Evolutionary conservation across 129 eudicot genomes (phyloP).

Genomic region (Flaveria sonorensis): DNA sequence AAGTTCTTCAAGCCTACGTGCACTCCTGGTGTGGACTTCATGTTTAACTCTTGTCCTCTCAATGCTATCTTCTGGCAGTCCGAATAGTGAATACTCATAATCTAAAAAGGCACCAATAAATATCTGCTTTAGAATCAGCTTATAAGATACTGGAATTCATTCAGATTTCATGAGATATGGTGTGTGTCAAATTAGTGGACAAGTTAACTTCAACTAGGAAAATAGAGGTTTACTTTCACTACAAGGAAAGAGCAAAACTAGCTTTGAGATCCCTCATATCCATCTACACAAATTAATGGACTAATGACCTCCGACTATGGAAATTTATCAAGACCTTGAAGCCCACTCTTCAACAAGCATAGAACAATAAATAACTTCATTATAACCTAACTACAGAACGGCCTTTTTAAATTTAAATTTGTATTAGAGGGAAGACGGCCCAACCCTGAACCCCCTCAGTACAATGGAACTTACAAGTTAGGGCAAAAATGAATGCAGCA

Average conservation of each 20-base stretch:
- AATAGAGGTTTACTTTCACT: constrained; percentile 6
- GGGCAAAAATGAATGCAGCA: no score
- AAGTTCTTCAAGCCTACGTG: constrained; percentile 72
- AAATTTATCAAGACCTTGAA: neutral
- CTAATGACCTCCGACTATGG: neutral
- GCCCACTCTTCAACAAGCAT: constrained; percentile 11
- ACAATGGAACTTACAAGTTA: neutral
- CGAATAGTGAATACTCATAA: constrained; percentile 84
- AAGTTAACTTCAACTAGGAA: neutral
- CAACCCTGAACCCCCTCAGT: neutral
- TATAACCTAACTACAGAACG: constrained; percentile 9
- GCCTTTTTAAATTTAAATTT: neutral
- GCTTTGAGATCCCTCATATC: neutral
- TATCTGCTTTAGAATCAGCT: constrained; percentile 28
- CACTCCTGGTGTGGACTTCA: constrained; percentile 87
- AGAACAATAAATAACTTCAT: neutral
- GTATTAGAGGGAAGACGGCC: neutral
- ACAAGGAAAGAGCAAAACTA: neutral
- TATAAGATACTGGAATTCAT: neutral
- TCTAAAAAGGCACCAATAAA: constrained; percentile 42
- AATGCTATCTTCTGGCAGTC: constrained; percentile 65
- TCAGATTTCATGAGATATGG: neutral
- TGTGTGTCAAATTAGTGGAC: neutral
- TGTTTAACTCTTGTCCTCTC: constrained; percentile 68
- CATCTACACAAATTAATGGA: neutral